phyloP scores from a whole-genome alignment of 805 yeast species.

The Brettanomyces custersianus region DNA sequence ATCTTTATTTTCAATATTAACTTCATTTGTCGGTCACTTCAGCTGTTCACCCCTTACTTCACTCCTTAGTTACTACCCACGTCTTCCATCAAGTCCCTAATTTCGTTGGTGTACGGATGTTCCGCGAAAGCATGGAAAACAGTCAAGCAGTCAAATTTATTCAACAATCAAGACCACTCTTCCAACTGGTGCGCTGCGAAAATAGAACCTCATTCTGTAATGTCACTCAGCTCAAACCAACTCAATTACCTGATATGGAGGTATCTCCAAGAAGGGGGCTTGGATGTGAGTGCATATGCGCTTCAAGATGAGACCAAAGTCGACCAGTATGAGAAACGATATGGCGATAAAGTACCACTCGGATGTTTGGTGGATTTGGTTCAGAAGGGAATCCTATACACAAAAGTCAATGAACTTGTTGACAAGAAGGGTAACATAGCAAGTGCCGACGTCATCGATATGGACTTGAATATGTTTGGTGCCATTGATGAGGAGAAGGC shows the following conservation, averaged over 20 bases:
- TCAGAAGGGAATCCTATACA: slow-evolving; percentile 76
- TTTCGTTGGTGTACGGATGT: no score
- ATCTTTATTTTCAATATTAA: no score
- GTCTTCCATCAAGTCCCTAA: no score
- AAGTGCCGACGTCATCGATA: slow-evolving; percentile 18
- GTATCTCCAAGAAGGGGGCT: slow-evolving; percentile 79
- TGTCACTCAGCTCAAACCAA: slow-evolving; percentile 79
- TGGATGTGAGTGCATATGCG: slow-evolving; percentile 71
- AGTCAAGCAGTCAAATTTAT: no score
- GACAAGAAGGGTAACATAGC: slow-evolving; percentile 7
- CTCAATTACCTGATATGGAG: slow-evolving; percentile 90
- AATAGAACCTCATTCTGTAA: no score
- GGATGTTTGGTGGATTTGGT: slow-evolving; percentile 77
- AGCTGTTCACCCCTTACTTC: no score
- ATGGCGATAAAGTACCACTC: slow-evolving; percentile 48
- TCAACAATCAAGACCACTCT: no score
- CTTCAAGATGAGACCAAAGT: slow-evolving; percentile 67
- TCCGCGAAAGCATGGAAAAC: no score
- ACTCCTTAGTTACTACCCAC: no score
- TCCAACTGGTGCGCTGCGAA: no score
- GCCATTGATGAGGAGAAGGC: slow-evolving; percentile 29
- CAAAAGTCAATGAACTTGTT: slow-evolving; percentile 57
- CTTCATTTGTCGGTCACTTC: no score
- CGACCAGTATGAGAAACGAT: slow-evolving; percentile 42
- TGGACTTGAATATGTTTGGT: slow-evolving; percentile 42